These are phyloP conservation scores for Apium graveolens DNA, from an alignment of 129 eudicot species.

Conservation along the genomic window DNA sequence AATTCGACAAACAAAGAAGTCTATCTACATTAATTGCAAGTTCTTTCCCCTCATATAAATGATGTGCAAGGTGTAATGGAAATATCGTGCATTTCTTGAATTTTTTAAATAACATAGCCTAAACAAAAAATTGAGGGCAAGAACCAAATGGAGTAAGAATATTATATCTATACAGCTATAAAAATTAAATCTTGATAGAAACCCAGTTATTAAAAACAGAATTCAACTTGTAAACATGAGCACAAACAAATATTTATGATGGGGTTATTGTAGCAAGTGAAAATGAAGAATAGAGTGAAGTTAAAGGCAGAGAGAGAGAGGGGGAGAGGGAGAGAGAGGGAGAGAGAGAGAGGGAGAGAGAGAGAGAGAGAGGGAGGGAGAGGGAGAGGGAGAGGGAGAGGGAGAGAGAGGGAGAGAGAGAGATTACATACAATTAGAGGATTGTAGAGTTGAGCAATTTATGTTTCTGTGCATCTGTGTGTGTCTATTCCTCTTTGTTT, in stretches of 20 bases:
- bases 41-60: not conserved
- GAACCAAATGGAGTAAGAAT: not conserved
- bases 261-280: not conserved
- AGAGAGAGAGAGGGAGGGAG: not conserved
- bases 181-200: not conserved
- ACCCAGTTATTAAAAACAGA: not conserved
- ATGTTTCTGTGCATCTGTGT: not conserved
- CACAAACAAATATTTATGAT: not conserved
- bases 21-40: not conserved
- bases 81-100: not conserved
- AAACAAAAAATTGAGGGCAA: not conserved
- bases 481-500: not conserved
- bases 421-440: not conserved
- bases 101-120: not conserved
- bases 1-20: not conserved
- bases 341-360: not conserved
- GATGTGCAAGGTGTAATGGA: not conserved
- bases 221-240: not conserved
- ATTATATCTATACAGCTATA: not conserved
- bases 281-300: too few species aligned
- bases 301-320: not conserved
- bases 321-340: not conserved
- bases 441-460: not conserved
- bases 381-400: not conserved
- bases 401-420: not conserved